A percentile compares a stretch with the other conserved stretches of the same genome.
Conservation (phyloP, 169 alveolate species). For the Blepharisma undulans region DNA sequence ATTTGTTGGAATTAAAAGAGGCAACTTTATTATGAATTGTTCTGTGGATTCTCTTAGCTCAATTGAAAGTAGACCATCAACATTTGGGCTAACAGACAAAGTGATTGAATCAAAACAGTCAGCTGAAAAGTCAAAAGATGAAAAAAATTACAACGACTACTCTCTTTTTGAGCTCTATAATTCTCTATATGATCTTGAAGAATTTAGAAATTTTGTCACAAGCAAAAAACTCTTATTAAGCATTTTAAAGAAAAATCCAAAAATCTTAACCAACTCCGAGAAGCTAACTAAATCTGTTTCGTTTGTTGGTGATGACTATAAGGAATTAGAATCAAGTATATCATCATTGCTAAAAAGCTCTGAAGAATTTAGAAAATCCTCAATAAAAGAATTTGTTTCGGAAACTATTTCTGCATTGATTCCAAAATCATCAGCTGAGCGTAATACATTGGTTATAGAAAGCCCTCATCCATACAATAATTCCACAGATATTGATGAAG, state of each 20-base stretch:
- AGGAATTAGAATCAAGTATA: too few species aligned
- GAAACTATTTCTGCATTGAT: too few species aligned
- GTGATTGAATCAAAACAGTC: neutral
- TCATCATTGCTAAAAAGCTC: too few species aligned
- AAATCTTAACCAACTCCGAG: neutral
- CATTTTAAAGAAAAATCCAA: neutral
- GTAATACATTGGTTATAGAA: neutral
- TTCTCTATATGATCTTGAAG: neutral
- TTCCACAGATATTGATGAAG: slow-evolving; percentile 27
- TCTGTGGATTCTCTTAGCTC: neutral
- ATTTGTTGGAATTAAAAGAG: neutral
- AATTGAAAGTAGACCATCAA: neutral
- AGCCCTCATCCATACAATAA: slow-evolving; percentile 39
- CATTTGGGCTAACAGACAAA: slow-evolving; percentile 23
- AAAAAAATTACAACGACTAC: neutral
- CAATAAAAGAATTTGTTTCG: too few species aligned
- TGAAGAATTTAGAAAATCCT: too few species aligned
- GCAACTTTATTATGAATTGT: neutral
- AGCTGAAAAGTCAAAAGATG: neutral
- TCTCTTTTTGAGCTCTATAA: neutral
- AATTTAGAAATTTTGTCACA: neutral
- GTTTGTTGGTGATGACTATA: neutral
- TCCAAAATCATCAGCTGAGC: too few species aligned
- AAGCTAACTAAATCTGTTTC: neutral
- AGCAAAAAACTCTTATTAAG: neutral